These are phyloP conservation scores for Zoysia japonica DNA, from an alignment of 176 grass and related monocot genomes.

Conservation along the genomic window DNA sequence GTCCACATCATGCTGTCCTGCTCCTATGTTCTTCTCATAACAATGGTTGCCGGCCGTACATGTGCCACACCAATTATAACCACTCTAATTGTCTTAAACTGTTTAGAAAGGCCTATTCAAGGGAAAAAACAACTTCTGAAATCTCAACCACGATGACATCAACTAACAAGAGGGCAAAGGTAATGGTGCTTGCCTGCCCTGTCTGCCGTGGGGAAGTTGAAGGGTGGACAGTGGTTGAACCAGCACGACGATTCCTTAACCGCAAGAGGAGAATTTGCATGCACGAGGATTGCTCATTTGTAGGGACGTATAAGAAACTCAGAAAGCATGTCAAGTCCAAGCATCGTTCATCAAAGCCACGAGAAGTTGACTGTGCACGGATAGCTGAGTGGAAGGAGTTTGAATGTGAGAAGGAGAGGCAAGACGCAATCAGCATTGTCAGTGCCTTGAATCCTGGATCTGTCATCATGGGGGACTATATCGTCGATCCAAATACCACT, in stretches of 20 bases:
- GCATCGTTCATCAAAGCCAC: conserved; percentile 60
- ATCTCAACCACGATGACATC: conserved; percentile 7
- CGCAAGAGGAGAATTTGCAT: conserved; percentile 68
- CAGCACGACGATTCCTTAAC: conserved; percentile 68
- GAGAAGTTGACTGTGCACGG: conserved; percentile 56
- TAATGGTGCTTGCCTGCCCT: conserved; percentile 64
- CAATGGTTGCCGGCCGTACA: conserved; percentile 87
- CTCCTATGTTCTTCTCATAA: conserved; percentile 84
- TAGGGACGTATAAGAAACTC: conserved; percentile 65
- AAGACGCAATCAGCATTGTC: conserved; percentile 80
- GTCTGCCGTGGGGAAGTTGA: conserved; percentile 80
- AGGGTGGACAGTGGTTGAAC: conserved; percentile 77
- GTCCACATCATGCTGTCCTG: conserved; percentile 79
- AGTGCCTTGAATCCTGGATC: conserved; percentile 68
- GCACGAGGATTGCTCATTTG: conserved; percentile 66
- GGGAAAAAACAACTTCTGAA: conserved; percentile 32
- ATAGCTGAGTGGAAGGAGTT: conserved; percentile 66
- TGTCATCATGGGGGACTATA: conserved; percentile 65
- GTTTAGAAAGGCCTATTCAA: conserved; percentile 68
- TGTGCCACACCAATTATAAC: conserved; percentile 73
- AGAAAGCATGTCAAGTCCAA: conserved; percentile 59
- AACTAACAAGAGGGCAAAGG: conserved; percentile 44
- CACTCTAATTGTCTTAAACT: conserved; percentile 88
- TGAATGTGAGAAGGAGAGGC: conserved; percentile 67
- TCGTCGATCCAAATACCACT: conserved; percentile 57